A percentile compares a stretch with the other conserved stretches of the same genome.
phyloP scores from a whole-genome alignment of 2,329 filamentous ascomycete species.

The Cladosporium velox region DNA sequence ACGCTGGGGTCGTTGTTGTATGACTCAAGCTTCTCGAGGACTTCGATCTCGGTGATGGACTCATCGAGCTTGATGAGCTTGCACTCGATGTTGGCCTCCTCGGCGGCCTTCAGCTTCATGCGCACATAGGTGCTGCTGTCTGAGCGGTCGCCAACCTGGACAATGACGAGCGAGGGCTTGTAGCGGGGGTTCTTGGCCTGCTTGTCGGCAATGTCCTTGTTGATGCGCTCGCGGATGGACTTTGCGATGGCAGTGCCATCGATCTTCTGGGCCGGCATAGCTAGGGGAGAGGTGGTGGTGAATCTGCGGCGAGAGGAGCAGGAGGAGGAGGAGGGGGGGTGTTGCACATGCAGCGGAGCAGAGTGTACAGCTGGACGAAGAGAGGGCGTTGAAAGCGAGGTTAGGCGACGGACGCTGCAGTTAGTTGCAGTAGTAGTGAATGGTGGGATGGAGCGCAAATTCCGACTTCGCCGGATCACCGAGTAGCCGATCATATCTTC shows the following conservation, averaged over 20 bases:
- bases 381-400: constrained; percentile 3
- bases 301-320: constrained; percentile 39
- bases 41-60: constrained; percentile 77
- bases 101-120: constrained; percentile 98
- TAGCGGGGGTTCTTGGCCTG: constrained; percentile 84
- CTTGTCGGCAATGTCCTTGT: constrained; percentile 75
- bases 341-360: constrained; percentile 21
- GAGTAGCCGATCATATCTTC: constrained; percentile 1
- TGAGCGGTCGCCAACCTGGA: constrained; percentile 92
- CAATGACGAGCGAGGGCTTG: constrained; percentile 86
- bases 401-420: constrained; percentile 4
- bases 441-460: constrained; percentile 11
- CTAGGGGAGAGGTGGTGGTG: constrained; percentile 53
- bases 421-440: constrained; percentile 5
- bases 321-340: constrained; percentile 19
- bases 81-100: constrained; percentile 91
- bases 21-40: constrained; percentile 76
- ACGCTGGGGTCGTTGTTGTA: constrained; percentile 86
- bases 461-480: constrained; percentile 18
- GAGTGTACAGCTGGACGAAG: constrained; percentile 15
- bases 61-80: constrained; percentile 82
- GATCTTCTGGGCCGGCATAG: constrained; percentile 87
- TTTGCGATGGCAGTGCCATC: constrained; percentile 96
- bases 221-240: constrained; percentile 80
- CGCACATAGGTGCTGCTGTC: constrained; percentile 95